Conservation (phyloP, 805 yeast species). For the Candida fluviatilis region DNA sequence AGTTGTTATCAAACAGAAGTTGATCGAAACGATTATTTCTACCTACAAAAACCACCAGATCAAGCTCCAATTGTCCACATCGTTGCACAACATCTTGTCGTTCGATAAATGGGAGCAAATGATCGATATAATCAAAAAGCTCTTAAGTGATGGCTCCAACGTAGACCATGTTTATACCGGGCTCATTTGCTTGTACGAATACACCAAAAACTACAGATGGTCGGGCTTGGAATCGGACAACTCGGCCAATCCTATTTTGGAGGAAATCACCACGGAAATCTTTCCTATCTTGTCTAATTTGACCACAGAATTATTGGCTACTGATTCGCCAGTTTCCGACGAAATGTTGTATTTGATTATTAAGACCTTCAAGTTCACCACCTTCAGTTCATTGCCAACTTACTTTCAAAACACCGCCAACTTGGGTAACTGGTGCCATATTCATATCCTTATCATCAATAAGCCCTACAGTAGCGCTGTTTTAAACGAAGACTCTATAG, state of each 20-base stretch:
- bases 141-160: constrained; percentile 26
- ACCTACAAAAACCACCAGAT: constrained; percentile 33
- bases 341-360: constrained; percentile 38
- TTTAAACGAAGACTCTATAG: constrained; percentile 26
- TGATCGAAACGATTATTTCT: constrained; percentile 39
- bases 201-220: constrained; percentile 39
- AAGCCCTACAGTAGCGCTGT: constrained; percentile 35
- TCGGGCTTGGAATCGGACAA: constrained; percentile 42
- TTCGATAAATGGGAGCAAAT: constrained; percentile 44
- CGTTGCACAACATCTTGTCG: constrained; percentile 51
- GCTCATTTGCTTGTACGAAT: constrained; percentile 36
- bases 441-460: constrained; percentile 34
- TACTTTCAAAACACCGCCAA: constrained; percentile 33
- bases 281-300: constrained; percentile 36
- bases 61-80: constrained; percentile 53
- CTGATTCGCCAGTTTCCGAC: constrained; percentile 17
- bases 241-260: constrained; percentile 34
- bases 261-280: constrained; percentile 29
- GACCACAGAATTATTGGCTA: constrained; percentile 22
- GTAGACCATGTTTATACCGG: constrained; percentile 37
- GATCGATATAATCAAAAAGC: constrained; percentile 33
- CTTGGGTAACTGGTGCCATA: constrained; percentile 39
- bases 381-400: constrained; percentile 33
- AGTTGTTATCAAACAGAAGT: constrained; percentile 38
- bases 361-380: constrained; percentile 38